Base-by-base conservation (phyloP, 129 eudicot genomes). In the Tagetes patula region DNA sequence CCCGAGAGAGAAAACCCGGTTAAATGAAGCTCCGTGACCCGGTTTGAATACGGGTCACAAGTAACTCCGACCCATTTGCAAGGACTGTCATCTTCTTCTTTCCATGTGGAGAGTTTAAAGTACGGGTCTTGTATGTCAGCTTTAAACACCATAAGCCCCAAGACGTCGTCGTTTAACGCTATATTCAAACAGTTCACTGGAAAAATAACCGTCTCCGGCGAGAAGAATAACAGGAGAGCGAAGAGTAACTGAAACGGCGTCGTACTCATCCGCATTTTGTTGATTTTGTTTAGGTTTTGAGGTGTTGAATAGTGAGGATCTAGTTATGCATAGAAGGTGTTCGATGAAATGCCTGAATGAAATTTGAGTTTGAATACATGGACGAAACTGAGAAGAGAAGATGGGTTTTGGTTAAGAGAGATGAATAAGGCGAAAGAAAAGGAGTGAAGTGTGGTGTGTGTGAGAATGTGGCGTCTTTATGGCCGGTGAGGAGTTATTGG, bases 131-230 rank as follows among this genome's bases (percentile, higher is more conserved):
- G 66, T 1, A 94, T 75, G 20, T 84, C 93, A 2, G 96, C 86
- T 77, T 90, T 94, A 49, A 94, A 84, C 41, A 90, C 98, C 34
- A 90, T 88, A 36, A 94, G 68, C 56, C 96, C 98, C 80, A 94
- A 76, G 64, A 94, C 89, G 81, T 94, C 98, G 80, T 94, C 98
- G 82, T 88, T 90, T 30, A 94, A 83, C 27, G 85, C 91, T n/a
- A 89, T 79, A 69, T 81, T 83, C 10, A 63, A 0, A 34, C 83
- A 90, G 14, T 61, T 63, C 1, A 50, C 65, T 20, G 34, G 4
- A 50, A 49, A 3, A 31, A 41, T 33, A 20, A 34, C 58, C 58
- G 52, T 58, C 68, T 13, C 43, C 53, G 42, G 41, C 10, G 52
- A 54, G 0, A 65, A 37, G 2, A 65, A 10, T 1, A 63, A 2